Evolutionary conservation across 106 monocot species (phyloP).

Genomic region (Dactylorhiza incarnata): DNA sequence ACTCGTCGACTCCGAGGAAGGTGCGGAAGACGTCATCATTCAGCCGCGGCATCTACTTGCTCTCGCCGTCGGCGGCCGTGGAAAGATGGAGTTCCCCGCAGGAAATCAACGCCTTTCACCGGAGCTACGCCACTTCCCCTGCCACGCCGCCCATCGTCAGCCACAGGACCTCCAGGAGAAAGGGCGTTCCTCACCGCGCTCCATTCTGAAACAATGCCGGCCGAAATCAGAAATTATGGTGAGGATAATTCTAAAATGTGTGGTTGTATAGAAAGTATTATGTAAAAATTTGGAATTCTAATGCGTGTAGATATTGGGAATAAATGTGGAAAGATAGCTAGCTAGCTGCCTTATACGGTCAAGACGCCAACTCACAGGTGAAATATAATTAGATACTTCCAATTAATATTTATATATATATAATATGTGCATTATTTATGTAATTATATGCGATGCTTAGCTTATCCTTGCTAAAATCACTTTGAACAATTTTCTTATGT

Average conservation of each 20-base stretch:
- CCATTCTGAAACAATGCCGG: conserved; percentile 24
- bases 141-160: conserved; percentile 63
- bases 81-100: conserved; percentile 9
- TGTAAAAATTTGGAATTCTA: not conserved
- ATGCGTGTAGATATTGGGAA: conserved; percentile 11
- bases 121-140: conserved; percentile 50
- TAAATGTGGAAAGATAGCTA: conserved; percentile 9
- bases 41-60: conserved; percentile 11
- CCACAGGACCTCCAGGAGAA: conserved; percentile 66
- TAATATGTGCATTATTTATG: not conserved
- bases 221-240: not conserved
- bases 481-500: no score
- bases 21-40: conserved; percentile 24
- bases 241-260: not conserved
- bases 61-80: not conserved
- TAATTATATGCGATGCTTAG: not conserved
- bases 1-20: conserved; percentile 31
- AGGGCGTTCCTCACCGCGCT: conserved; percentile 86
- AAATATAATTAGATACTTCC: not conserved
- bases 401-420: not conserved
- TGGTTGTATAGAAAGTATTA: conserved; percentile 6
- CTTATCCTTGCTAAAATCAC: no score
- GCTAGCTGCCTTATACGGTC: not conserved
- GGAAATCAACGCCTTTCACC: conserved; percentile 13
- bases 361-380: not conserved